Percentiles rank a stretch among this genome's conserved stretches.
phyloP scores from a whole-genome alignment of 352 stramenopile genomes.

The Globisporangium okanoganense region DNA sequence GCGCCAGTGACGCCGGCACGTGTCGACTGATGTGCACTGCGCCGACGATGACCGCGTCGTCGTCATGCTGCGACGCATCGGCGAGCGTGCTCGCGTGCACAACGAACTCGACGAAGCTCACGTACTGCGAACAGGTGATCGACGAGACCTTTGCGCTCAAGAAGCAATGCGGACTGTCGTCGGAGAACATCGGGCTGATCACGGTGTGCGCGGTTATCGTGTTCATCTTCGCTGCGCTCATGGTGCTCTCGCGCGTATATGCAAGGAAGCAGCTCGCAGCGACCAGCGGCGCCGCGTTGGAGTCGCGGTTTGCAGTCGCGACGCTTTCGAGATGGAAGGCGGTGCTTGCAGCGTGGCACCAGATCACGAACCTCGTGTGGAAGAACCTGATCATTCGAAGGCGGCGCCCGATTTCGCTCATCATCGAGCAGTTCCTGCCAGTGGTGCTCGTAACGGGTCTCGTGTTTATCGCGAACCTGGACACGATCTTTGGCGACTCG shows the following conservation, averaged over 20 bases:
- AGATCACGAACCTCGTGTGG: conserved; percentile 65
- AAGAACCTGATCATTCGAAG: conserved; percentile 63
- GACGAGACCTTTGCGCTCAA: conserved; percentile 32
- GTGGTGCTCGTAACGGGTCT: conserved; percentile 44
- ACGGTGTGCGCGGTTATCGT: conserved; percentile 15
- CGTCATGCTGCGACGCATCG: conserved; percentile 33
- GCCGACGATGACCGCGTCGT: conserved; percentile 23
- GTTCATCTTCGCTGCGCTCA: conserved; percentile 18
- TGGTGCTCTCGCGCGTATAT: conserved; percentile 14
- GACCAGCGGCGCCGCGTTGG: conserved; percentile 11
- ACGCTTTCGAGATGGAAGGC: conserved; percentile 24
- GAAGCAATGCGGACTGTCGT: conserved; percentile 33
- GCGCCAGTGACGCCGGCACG: conserved; percentile 13
- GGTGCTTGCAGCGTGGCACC: conserved; percentile 32
- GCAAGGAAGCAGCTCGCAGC: conserved; percentile 15
- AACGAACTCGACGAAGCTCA: conserved; percentile 20
- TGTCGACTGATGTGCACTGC: conserved; percentile 33
- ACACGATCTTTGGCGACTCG: conserved; percentile 35
- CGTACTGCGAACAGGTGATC: conserved; percentile 38
- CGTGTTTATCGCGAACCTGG: conserved; percentile 60
- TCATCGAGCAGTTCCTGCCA: conserved; percentile 59
- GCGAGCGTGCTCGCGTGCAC: conserved; percentile 22
- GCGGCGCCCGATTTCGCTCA: conserved; percentile 38
- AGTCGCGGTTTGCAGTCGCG: conserved; percentile 23
- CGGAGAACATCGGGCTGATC: conserved; percentile 30